A percentile compares a stretch with the other conserved stretches of the same genome.
These are phyloP conservation scores for Agarophyton chilense DNA, from an alignment of 23 red algal species.

Conservation along the genomic window DNA sequence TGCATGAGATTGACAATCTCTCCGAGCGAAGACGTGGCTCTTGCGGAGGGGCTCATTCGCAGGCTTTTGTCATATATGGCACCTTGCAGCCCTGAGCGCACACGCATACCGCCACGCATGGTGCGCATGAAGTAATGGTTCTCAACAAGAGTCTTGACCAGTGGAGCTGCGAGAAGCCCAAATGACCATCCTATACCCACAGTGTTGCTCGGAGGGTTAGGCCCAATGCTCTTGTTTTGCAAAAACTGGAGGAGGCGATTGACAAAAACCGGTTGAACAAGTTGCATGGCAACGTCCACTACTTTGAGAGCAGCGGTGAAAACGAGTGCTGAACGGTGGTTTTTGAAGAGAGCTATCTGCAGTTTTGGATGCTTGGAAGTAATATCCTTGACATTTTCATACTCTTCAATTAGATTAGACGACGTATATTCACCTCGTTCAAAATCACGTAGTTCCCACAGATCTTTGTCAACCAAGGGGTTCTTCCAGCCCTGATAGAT, in stretches of 20 bases:
- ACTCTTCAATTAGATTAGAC: conserved; percentile 16
- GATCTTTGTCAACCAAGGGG: conserved; percentile 74
- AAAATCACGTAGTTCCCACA: conserved; percentile 68
- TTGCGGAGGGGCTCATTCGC: conserved; percentile 70
- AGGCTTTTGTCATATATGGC: conserved; percentile 95
- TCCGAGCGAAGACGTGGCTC: conserved; percentile 80
- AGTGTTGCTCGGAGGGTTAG: background rate
- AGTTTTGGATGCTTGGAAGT: background rate
- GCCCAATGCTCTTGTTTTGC: background rate
- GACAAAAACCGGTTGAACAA: conserved; percentile 70
- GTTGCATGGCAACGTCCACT: conserved; percentile 64
- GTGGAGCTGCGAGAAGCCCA: conserved; percentile 65
- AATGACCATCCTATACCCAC: conserved; percentile 62
- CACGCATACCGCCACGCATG: conserved; percentile 83
- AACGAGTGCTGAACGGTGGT: conserved; percentile 34
- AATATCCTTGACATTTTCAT: background rate
- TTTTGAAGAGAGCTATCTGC: conserved; percentile 17
- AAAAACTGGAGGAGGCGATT: conserved; percentile 58
- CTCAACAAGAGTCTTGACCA: conserved; percentile 84
- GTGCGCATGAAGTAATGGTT: conserved; percentile 83
- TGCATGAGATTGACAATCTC: conserved; percentile 99
- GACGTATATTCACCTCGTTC: conserved; percentile 48
- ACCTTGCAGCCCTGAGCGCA: conserved; percentile 80
- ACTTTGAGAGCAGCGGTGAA: conserved; percentile 73
- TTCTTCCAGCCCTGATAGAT: conserved; percentile 70